Evolutionary conservation across 306 rosid species (phyloP).

Genomic region (Hippophae tibetana): DNA sequence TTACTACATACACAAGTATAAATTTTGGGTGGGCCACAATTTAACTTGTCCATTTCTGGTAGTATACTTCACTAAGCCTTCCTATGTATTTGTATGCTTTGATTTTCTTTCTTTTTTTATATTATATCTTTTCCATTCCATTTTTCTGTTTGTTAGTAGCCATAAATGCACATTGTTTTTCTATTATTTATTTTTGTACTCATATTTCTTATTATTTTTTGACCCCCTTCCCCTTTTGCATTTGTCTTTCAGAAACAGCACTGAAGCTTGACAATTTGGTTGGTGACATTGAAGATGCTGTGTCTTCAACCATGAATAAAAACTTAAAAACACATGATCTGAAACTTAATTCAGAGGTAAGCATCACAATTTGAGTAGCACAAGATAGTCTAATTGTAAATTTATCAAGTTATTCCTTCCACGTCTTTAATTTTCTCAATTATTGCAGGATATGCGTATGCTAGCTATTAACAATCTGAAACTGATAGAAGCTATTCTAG

Average conservation of each 20-base stretch:
- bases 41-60: not conserved
- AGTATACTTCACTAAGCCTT: not conserved
- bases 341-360: conserved; percentile 58
- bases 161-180: not conserved
- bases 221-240: conserved; percentile 1
- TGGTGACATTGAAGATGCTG: conserved; percentile 92
- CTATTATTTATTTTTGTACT: conserved; percentile 1
- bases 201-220: conserved; percentile 1
- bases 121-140: not conserved
- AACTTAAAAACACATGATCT: conserved; percentile 50
- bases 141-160: not conserved
- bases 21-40: not conserved
- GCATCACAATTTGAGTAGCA: conserved; percentile 17
- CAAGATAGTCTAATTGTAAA: conserved; percentile 3
- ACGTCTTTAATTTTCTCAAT: conserved; percentile 16
- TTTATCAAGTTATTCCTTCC: not conserved
- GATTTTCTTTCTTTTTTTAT: not conserved
- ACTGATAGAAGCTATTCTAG: conserved; percentile 48
- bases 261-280: conserved; percentile 78
- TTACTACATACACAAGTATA: too few species aligned
- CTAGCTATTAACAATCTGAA: conserved; percentile 61
- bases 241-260: conserved; percentile 65
- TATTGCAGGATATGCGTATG: conserved; percentile 51
- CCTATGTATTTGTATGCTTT: not conserved
- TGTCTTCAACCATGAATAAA: conserved; percentile 57